Percentiles rank a stretch among this genome's conserved stretches.
Evolutionary conservation across 441 rosid species (phyloP).

Genomic region (Jatropha multifida): DNA sequence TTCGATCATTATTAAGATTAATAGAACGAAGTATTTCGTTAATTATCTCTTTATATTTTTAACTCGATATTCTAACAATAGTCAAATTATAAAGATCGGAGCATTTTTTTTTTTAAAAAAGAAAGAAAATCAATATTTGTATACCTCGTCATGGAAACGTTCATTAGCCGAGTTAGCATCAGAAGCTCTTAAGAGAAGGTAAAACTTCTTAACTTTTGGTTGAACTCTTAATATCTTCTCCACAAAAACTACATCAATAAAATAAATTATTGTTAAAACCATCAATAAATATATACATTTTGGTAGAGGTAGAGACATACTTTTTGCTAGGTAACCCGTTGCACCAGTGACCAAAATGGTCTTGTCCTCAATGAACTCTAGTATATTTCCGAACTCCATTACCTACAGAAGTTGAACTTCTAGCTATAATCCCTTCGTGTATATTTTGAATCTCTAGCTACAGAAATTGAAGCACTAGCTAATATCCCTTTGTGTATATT

Average conservation of each 20-base stretch:
- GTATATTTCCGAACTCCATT: constrained; percentile 39
- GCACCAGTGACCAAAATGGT: constrained; percentile 57
- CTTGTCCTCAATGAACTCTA: constrained; percentile 47
- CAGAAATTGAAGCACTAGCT: no score
- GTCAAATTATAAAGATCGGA: no score
- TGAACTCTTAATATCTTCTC: constrained; percentile 67
- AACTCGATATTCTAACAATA: no score
- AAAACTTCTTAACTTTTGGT: constrained; percentile 55
- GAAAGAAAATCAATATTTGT: no score
- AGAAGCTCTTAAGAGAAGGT: constrained; percentile 55
- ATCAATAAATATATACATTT: neutral
- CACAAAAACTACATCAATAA: constrained; percentile 46
- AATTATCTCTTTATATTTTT: no score
- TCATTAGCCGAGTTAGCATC: constrained; percentile 41
- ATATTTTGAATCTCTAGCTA: no score
- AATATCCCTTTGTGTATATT: no score
- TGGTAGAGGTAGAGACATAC: constrained; percentile 8
- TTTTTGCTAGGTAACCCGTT: constrained; percentile 61
- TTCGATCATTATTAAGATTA: no score
- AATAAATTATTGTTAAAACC: neutral
- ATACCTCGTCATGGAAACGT: constrained; percentile 50
- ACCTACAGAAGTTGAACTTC: no score
- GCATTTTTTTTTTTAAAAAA: no score
- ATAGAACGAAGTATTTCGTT: no score
- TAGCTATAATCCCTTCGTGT: no score